Evolutionary conservation across 495 filamentous ascomycete genomes (phyloP).

Genomic region (Lophiostoma macrostomum): DNA sequence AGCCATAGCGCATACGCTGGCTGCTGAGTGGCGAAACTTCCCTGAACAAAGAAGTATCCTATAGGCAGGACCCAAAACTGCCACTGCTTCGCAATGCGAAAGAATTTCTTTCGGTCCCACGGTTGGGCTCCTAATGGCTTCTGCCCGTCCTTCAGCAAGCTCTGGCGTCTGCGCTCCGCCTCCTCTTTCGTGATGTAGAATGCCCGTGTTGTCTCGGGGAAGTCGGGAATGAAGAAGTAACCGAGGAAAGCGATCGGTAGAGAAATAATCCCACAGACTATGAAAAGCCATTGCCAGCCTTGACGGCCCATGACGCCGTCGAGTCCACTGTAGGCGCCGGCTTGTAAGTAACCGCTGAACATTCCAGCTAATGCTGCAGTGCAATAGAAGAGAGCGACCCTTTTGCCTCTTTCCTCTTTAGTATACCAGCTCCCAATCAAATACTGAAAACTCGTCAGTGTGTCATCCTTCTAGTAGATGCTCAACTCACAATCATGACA

Average conservation of each 20-base stretch:
- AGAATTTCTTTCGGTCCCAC: not conserved
- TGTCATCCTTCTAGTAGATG: not conserved
- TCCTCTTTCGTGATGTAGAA: slow-evolving; percentile 13
- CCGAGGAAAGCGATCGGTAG: slow-evolving; percentile 44
- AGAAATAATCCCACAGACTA: slow-evolving; percentile 50
- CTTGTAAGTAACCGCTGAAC: no score
- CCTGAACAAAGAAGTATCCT: slow-evolving; percentile 1
- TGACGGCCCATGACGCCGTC: slow-evolving; percentile 44
- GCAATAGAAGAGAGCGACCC: no score
- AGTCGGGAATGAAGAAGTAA: slow-evolving; percentile 48
- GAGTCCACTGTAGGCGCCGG: no score
- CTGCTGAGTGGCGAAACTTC: not conserved
- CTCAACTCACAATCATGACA: not conserved
- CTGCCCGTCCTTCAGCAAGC: not conserved
- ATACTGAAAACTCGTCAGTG: not conserved
- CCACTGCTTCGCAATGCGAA: slow-evolving; percentile 2
- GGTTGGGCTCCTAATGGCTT: not conserved
- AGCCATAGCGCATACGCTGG: not conserved
- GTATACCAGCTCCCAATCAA: no score
- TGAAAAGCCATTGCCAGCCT: slow-evolving; percentile 55
- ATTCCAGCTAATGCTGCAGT: no score
- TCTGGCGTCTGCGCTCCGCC: not conserved
- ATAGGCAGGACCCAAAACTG: slow-evolving; percentile 6
- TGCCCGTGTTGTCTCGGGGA: slow-evolving; percentile 43
- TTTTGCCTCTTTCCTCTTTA: no score